These are phyloP conservation scores for Stropharia rugosoannulata DNA, from an alignment of 768 basidiomycete genomes.

Conservation along the genomic window DNA sequence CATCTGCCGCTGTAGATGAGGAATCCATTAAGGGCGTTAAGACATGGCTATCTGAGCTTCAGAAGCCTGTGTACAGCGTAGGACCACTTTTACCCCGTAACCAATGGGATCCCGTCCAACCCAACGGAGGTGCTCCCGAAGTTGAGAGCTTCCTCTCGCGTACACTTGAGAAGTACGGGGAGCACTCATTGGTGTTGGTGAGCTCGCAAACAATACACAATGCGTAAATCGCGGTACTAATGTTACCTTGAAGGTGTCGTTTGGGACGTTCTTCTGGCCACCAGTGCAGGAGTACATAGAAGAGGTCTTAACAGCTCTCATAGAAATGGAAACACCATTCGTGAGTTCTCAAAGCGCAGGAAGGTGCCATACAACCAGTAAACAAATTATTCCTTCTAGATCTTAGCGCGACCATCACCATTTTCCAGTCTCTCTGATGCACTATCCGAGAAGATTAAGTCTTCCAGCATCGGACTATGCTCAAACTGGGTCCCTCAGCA, in stretches of 20 bases:
- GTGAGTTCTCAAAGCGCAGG: neutral
- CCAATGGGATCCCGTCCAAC: neutral
- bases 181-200: neutral
- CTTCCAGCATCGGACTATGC: conserved; percentile 5
- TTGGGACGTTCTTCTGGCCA: conserved; percentile 11
- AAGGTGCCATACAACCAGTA: neutral
- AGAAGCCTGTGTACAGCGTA: conserved; percentile 2
- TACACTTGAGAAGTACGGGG: neutral
- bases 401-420: conserved; percentile 11
- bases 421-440: conserved; percentile 7
- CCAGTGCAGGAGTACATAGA: conserved; percentile 9
- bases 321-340: conserved; percentile 11
- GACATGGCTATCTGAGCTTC: conserved; percentile 3
- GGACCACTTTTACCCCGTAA: conserved; percentile 10
- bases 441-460: conserved; percentile 1
- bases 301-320: conserved; percentile 9
- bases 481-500: conserved; percentile 15
- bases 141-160: neutral
- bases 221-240: neutral
- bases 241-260: neutral
- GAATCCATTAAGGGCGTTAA: conserved; percentile 5
- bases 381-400: neutral
- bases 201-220: neutral
- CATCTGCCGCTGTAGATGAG: neutral
- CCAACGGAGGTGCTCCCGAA: neutral